phyloP scores from a whole-genome alignment of 2,329 filamentous ascomycete species.

The Aspergillus vadensis region DNA sequence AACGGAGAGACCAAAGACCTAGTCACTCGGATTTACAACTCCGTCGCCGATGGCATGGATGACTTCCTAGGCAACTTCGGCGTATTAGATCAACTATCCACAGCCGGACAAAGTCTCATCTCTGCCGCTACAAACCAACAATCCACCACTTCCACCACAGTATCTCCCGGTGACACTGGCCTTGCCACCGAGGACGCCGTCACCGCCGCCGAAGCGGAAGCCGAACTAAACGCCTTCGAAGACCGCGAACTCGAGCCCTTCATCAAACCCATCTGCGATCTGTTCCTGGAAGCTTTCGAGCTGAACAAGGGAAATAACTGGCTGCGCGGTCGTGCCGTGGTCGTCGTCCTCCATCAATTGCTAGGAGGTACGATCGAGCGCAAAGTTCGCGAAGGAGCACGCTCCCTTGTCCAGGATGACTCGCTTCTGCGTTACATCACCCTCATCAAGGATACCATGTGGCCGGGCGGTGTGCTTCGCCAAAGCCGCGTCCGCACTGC shows the following conservation, averaged over 20 bases:
- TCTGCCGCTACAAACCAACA: slow-evolving; percentile 58
- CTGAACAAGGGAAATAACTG: slow-evolving; percentile 95
- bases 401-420: slow-evolving; percentile 73
- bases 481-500: slow-evolving; percentile 60
- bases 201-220: slow-evolving; percentile 76
- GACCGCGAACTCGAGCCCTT: slow-evolving; percentile 88
- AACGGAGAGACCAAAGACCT: slow-evolving; percentile 75
- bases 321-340: slow-evolving; percentile 91
- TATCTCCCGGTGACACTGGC: slow-evolving; percentile 47
- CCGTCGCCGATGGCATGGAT: slow-evolving; percentile 96
- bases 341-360: slow-evolving; percentile 93
- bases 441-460: slow-evolving; percentile 74
- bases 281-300: slow-evolving; percentile 95
- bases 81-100: slow-evolving; percentile 88
- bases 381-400: slow-evolving; percentile 85
- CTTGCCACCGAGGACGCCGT: slow-evolving; percentile 51
- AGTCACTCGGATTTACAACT: slow-evolving; percentile 92
- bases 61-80: slow-evolving; percentile 96
- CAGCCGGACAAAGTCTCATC: slow-evolving; percentile 83
- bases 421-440: slow-evolving; percentile 74
- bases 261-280: slow-evolving; percentile 96
- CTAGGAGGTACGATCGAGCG: slow-evolving; percentile 94
- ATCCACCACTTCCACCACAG: slow-evolving; percentile 25
- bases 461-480: slow-evolving; percentile 63
- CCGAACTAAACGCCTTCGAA: slow-evolving; percentile 91